phyloP scores from a whole-genome alignment of 805 yeast species.

The Nakazawaea wyomingensis region DNA sequence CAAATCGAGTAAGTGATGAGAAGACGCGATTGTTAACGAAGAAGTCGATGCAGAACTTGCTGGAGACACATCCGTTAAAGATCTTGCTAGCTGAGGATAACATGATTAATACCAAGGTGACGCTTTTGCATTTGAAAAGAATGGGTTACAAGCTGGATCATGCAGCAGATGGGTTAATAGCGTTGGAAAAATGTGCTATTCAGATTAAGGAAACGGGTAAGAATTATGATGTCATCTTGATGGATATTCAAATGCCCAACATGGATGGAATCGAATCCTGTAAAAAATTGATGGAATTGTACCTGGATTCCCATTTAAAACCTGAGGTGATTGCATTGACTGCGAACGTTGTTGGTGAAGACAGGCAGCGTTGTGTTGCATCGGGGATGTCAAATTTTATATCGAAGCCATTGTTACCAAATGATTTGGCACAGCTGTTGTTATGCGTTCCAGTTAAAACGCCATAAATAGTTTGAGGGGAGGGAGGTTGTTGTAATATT shows the following conservation, averaged over 20 bases:
- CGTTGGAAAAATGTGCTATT: conserved; percentile 27
- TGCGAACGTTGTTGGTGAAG: conserved; percentile 52
- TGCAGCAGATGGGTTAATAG: conserved; percentile 47
- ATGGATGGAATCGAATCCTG: conserved; percentile 54
- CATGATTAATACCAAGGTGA: conserved; percentile 43
- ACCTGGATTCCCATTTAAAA: conserved; percentile 21
- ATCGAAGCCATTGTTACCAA: conserved; percentile 48
- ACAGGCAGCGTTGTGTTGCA: conserved; percentile 38
- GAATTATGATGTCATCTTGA: conserved; percentile 45
- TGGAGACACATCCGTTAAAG: conserved; percentile 37
- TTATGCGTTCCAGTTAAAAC: conserved; percentile 3
- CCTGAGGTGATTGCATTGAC: conserved; percentile 44
- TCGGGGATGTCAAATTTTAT: conserved; percentile 50
- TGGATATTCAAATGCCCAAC: conserved; percentile 54
- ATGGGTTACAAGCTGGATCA: conserved; percentile 48
- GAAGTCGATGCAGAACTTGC: conserved; percentile 26
- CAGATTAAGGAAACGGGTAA: conserved; percentile 24
- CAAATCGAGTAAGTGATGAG: not conserved
- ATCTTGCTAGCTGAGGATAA: conserved; percentile 55
- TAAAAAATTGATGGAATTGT: conserved; percentile 29
- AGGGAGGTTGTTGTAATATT: not conserved
- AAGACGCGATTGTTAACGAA: conserved; percentile 26
- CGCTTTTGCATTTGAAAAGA: conserved; percentile 41
- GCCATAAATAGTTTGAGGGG: not conserved
- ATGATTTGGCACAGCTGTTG: conserved; percentile 34